A percentile compares a stretch with the other conserved stretches of the same genome.
Conservation (phyloP, 441 rosid genomes). For the Erodium trifolium region DNA sequence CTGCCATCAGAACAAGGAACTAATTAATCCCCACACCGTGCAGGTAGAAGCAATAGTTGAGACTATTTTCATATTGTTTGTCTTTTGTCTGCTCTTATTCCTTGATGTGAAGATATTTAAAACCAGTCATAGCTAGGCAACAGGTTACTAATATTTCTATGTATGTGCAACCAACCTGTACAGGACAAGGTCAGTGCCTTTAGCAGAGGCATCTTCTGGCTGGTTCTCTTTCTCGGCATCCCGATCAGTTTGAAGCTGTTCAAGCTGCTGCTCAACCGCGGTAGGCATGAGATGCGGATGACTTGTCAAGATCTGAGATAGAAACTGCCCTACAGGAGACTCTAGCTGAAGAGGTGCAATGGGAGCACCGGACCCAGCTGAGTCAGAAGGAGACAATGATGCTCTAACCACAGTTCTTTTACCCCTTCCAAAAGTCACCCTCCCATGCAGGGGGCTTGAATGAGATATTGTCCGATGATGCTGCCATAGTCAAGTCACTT, state of each 20-base stretch:
- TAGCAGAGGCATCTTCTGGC: constrained; percentile 15
- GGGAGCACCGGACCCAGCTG: constrained; percentile 30
- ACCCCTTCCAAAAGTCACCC: constrained; percentile 28
- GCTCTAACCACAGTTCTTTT: constrained; percentile 45
- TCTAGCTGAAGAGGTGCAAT: constrained; percentile 75
- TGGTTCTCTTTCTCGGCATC: constrained; percentile 58
- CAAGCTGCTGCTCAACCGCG: constrained; percentile 91
- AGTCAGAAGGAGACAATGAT: constrained; percentile 19
- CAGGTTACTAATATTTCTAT: no score
- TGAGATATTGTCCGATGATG: constrained; percentile 22
- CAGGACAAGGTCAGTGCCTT: constrained; percentile 69
- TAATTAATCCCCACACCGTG: no score
- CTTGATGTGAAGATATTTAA: no score
- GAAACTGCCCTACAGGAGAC: constrained; percentile 78
- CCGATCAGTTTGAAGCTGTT: constrained; percentile 78
- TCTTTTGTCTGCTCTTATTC: no score
- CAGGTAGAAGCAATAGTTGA: no score
- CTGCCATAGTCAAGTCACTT: constrained; percentile 27
- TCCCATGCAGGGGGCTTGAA: constrained; percentile 23
- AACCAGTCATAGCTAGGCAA: no score
- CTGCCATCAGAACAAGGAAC: no score
- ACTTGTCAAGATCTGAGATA: constrained; percentile 64
- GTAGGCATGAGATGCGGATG: constrained; percentile 92
- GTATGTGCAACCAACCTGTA: constrained; percentile 44
- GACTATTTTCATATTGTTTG: no score